Evolutionary conservation across 371 early-diverging fungal genomes (phyloP), one percentile per base, ranked within the genome.

Genomic region (Mucor sp.): DNA sequence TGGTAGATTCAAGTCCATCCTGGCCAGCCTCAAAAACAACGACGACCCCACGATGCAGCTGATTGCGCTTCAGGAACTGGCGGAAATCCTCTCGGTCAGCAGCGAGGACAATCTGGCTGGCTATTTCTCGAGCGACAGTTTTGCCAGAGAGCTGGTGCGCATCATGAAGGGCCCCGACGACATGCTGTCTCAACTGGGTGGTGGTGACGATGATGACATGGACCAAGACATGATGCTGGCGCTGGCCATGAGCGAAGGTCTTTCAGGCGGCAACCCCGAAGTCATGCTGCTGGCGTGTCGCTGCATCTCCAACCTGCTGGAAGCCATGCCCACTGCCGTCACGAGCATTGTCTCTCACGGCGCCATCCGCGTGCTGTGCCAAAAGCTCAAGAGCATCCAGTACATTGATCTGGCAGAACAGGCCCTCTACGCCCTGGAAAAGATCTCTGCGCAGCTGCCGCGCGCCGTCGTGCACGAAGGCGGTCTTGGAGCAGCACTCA

Each of bases 351-450:
- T 91, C 3, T 86, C 89, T n/a, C 83, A 87, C 43, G 91, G 90
- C 2, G 93, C 90, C 1, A 84, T 95, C 1, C 75, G 81, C 25
- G 90, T 90, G 0, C 81, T 97, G 6, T 91, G 94, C 48, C 79
- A 83, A 37, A 93, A 94, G 69, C 76, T 96, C 25, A 80, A 86
- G 58, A 89, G 91, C 41, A 90, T 97, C 53, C 92, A 95, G 69
- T 95, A 93, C 66, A 95, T 96, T 58, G 96, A 97, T 65, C 77
- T 96, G 57, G 97, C 96, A 1, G 97, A 97, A 70, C 92, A 91
- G 71, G 94, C 93, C 0, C 78, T 96, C 44, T 77, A 83, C 37
- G 89, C 91, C 6, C 75, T 97, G 19, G 92, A 91, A 62, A 92
- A 90, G 69, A 83, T 95, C 2, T 83, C 91, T 4, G 76, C 78